Evolutionary conservation across 2,329 filamentous ascomycete genomes (phyloP).

Genomic region (Trichophyton simii): DNA sequence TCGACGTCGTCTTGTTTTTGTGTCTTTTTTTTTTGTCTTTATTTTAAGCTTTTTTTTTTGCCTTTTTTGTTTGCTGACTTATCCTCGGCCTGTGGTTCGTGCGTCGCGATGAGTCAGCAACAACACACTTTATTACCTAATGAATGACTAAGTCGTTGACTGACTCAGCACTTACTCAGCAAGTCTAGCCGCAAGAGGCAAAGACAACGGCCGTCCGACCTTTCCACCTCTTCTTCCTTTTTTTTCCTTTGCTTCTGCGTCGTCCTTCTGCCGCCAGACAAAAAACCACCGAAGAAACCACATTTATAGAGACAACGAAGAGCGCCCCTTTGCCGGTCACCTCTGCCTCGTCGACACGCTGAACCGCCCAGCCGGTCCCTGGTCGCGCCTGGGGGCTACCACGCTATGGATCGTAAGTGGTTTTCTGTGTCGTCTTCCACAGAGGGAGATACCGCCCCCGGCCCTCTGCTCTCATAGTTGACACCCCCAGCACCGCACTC

Average conservation of each 20-base stretch:
- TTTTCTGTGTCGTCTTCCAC: constrained; percentile 19
- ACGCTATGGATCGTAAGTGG: constrained; percentile 49
- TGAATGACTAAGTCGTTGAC: background rate
- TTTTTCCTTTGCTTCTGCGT: constrained; percentile 8
- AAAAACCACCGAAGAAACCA: background rate
- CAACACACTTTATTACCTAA: background rate
- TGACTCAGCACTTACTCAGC: background rate
- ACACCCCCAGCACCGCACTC: background rate
- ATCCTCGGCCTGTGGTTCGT: background rate
- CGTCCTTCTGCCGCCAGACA: constrained; percentile 8
- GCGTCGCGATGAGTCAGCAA: background rate
- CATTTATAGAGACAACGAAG: constrained; percentile 1
- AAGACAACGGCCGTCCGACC: background rate
- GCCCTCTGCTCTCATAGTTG: background rate
- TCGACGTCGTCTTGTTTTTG: background rate
- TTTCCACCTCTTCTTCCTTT: constrained; percentile 6
- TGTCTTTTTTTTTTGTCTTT: background rate
- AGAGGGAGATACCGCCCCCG: background rate
- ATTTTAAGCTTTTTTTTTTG: background rate
- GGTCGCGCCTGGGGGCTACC: constrained; percentile 30
- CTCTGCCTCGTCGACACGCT: constrained; percentile 18
- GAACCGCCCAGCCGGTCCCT: background rate
- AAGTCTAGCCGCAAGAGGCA: background rate
- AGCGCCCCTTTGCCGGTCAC: constrained; percentile 15
- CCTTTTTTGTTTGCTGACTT: background rate